Evolutionary conservation across 768 basidiomycete genomes (phyloP), one percentile per base, ranked within the genome.

Genomic region (Lentinula aciculospora): DNA sequence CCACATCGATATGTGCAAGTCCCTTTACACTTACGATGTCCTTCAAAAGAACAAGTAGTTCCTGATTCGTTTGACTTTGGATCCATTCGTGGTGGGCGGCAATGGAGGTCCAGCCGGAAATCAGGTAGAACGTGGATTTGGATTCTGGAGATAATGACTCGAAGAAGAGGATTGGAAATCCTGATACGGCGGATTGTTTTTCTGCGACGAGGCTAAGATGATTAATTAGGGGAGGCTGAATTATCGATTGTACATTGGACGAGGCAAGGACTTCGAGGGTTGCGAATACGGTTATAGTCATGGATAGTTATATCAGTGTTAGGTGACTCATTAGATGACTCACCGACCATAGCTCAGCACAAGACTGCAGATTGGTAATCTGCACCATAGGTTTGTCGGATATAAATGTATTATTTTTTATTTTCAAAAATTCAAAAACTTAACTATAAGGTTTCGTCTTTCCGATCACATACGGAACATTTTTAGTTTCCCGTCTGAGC

Each of bases 271-370:
- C 64, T 19, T 64, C 65, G 44, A 81, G 66, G 51, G 65, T 70
- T 21, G 71, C 73, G 31, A 76, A 69, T 66, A 81, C 79, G 34
- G 75, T 78, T 58, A 81, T 69, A 7, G 77, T 60, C 78, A 80
- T 78, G 48, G 45, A 49, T 23, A 51, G 25, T 44, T 27, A 34
- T 34, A 34, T n/a, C n/a, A n/a, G n/a, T n/a, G n/a, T n/a, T n/a
- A n/a, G n/a, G n/a, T n/a, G n/a, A n/a, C n/a, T n/a, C n/a, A n/a
- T n/a, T n/a, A n/a, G n/a, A n/a, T n/a, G n/a, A n/a, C n/a, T n/a
- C n/a, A n/a, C n/a, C n/a, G n/a, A n/a, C n/a, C n/a, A n/a, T n/a
- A n/a, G n/a, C n/a, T n/a, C n/a, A n/a, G n/a, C n/a, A n/a, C n/a
- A n/a, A n/a, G n/a, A n/a, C n/a, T n/a, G n/a, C n/a, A n/a, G n/a